These are phyloP conservation scores for Tylopilus orsonianus DNA, from an alignment of 1,284 basidiomycete genomes.

Conservation along the genomic window DNA sequence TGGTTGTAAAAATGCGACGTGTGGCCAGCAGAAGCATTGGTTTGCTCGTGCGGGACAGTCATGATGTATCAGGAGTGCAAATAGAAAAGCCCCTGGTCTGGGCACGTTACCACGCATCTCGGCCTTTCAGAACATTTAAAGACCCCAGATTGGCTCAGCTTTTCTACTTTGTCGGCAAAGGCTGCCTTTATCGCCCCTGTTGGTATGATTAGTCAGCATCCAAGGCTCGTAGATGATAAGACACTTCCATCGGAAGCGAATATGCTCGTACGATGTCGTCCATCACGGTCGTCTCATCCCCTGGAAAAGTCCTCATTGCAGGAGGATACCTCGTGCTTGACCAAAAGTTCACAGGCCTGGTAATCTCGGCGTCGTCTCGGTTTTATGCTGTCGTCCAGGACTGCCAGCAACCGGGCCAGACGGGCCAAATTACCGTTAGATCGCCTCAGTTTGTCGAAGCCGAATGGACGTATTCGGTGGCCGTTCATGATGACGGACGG, in stretches of 20 bases:
- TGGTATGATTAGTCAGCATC: slow-evolving; percentile 26
- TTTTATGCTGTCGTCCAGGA: slow-evolving; percentile 80
- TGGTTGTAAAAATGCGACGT: slow-evolving; percentile 88
- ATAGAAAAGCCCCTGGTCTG: slow-evolving; percentile 1
- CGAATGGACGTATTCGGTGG: slow-evolving; percentile 73
- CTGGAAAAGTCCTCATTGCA: slow-evolving; percentile 94
- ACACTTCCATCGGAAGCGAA: slow-evolving; percentile 1
- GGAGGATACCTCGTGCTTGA: slow-evolving; percentile 96
- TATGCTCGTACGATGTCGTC: slow-evolving; percentile 37
- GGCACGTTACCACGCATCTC: not conserved
- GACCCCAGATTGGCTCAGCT: too few species aligned
- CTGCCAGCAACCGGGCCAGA: slow-evolving; percentile 35
- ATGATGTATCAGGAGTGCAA: slow-evolving; percentile 13
- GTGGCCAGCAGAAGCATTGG: slow-evolving; percentile 87
- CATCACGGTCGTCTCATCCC: slow-evolving; percentile 78
- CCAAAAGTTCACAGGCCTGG: slow-evolving; percentile 77
- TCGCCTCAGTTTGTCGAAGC: slow-evolving; percentile 91
- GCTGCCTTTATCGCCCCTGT: not conserved
- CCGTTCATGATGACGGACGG: slow-evolving; percentile 37
- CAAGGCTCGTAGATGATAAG: not conserved
- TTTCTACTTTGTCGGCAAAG: too few species aligned
- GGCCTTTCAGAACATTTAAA: too few species aligned
- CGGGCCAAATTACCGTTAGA: slow-evolving; percentile 64
- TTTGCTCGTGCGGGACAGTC: slow-evolving; percentile 60
- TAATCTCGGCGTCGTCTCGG: slow-evolving; percentile 87